phyloP scores from a whole-genome alignment of 148 eudicot genomes.

The Fagopyrum tataricum region DNA sequence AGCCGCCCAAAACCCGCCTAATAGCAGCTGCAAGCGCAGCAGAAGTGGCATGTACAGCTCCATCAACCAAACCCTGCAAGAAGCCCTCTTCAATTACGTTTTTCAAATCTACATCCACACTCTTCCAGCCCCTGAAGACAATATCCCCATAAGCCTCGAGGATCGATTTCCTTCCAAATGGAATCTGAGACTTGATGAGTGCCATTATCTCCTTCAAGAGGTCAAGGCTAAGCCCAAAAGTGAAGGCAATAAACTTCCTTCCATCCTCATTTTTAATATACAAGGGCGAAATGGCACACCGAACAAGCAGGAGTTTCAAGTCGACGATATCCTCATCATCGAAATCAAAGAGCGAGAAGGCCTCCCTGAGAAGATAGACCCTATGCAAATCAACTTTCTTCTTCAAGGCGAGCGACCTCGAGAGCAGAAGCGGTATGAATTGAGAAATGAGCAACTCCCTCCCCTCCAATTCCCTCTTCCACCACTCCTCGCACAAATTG shows the following conservation, averaged over 20 bases:
- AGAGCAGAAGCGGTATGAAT: slow-evolving; percentile 63
- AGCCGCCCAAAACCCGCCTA: slow-evolving; percentile 70
- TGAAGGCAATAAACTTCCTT: slow-evolving; percentile 64
- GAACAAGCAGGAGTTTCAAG: slow-evolving; percentile 52
- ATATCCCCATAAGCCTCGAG: slow-evolving; percentile 83
- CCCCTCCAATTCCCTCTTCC: slow-evolving; percentile 63
- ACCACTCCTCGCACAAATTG: slow-evolving; percentile 81
- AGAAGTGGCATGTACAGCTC: slow-evolving; percentile 53
- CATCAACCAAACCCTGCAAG: slow-evolving; percentile 71
- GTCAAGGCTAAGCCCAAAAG: slow-evolving; percentile 63
- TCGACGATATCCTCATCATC: slow-evolving; percentile 97
- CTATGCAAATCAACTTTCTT: slow-evolving; percentile 86
- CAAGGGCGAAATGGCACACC: slow-evolving; percentile 74
- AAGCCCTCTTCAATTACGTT: slow-evolving; percentile 73
- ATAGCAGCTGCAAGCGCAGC: slow-evolving; percentile 56
- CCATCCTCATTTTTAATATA: slow-evolving; percentile 87
- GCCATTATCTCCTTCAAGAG: slow-evolving; percentile 65
- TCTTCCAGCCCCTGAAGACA: slow-evolving; percentile 80
- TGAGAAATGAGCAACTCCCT: slow-evolving; percentile 71
- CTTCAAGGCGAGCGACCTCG: slow-evolving; percentile 63
- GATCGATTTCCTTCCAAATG: slow-evolving; percentile 73
- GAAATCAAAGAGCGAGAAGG: slow-evolving; percentile 72
- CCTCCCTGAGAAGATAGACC: slow-evolving; percentile 65
- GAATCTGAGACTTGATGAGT: slow-evolving; percentile 78
- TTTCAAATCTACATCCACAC: slow-evolving; percentile 42